Conservation (phyloP, 768 basidiomycete species). For the Lentinula edodes region DNA sequence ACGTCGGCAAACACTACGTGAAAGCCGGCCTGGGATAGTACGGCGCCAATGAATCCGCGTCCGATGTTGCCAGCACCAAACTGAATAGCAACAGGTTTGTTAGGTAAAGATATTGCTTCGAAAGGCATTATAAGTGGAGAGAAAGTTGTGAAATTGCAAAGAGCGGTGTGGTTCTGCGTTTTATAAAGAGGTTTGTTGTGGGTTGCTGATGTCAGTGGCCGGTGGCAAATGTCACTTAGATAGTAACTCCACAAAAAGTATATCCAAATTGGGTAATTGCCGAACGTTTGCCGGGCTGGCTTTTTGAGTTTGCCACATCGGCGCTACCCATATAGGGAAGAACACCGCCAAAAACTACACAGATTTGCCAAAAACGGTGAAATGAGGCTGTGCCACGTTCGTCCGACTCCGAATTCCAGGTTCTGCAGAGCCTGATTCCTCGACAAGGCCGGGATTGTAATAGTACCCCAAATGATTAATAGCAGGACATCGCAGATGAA, state of each 20-base stretch:
- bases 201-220: neutral
- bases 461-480: neutral
- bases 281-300: neutral
- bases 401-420: neutral
- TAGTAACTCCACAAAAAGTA: neutral
- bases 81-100: constrained; percentile 2
- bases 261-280: neutral
- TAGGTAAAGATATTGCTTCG: neutral
- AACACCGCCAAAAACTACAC: neutral
- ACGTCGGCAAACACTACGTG: constrained; percentile 30
- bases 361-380: neutral
- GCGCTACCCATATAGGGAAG: neutral
- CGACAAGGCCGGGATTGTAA: neutral
- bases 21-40: constrained; percentile 27
- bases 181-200: neutral
- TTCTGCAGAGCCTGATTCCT: neutral
- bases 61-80: constrained; percentile 10
- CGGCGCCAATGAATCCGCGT: constrained; percentile 29
- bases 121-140: constrained; percentile 1
- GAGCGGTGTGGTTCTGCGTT: neutral
- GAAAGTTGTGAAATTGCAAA: neutral
- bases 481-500: neutral
- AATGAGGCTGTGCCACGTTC: neutral
- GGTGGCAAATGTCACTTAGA: neutral
- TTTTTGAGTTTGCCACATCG: neutral